Conservation (phyloP, 441 rosid genomes). For the Pelargonium myrrhifolium region DNA sequence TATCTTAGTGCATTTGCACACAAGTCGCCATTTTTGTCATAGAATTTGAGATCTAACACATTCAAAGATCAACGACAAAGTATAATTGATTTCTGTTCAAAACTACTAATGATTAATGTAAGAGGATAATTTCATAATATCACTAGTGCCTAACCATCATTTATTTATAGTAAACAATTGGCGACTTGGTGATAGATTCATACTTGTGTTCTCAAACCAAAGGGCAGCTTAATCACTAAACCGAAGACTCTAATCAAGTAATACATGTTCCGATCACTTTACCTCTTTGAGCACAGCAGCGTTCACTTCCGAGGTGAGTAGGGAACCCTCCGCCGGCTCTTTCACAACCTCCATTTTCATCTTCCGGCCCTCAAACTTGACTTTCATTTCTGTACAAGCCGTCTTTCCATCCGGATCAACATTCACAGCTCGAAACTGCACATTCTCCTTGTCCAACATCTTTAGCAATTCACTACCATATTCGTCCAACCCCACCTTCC, state of each 20-base stretch:
- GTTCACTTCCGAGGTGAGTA: slow-evolving; percentile 57
- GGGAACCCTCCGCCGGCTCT: slow-evolving; percentile 68
- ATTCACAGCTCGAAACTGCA: slow-evolving; percentile 73
- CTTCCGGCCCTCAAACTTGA: slow-evolving; percentile 57
- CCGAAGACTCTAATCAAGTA: neutral
- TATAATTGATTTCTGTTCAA: no score
- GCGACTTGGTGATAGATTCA: no score
- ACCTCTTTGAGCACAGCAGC: slow-evolving; percentile 87
- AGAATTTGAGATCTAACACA: no score
- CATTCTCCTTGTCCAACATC: slow-evolving; percentile 78
- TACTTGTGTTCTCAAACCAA: no score
- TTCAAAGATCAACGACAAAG: no score
- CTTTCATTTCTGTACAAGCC: slow-evolving; percentile 52
- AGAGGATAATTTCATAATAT: no score
- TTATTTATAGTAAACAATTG: no score
- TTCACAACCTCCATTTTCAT: slow-evolving; percentile 61
- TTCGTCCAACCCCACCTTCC: slow-evolving; percentile 54
- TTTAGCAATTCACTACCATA: slow-evolving; percentile 55
- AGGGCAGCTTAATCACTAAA: neutral
- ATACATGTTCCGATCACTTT: neutral
- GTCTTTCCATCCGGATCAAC: slow-evolving; percentile 51
- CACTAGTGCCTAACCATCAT: no score
- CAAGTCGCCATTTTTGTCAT: no score
- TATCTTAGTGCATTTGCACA: no score
- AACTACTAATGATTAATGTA: no score